Evolutionary conservation across 2,329 filamentous ascomycete genomes (phyloP).

Genomic region (Colletotrichum echinochloae): DNA sequence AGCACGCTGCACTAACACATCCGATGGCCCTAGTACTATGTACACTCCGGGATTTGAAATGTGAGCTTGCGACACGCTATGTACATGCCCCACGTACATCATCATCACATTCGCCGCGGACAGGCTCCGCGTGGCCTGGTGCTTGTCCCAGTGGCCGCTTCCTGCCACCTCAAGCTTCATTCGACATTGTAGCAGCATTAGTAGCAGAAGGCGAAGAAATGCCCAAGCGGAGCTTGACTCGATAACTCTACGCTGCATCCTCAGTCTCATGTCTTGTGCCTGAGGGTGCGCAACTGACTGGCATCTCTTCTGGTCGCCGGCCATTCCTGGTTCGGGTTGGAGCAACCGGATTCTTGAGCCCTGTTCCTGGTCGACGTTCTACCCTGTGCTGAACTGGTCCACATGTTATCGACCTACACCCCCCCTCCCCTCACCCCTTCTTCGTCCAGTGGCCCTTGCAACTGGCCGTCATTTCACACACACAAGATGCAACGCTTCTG

Average conservation of each 20-base stretch:
- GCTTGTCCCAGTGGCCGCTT: constrained; percentile 10
- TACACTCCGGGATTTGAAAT: too few relatives aligned
- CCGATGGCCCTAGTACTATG: constrained; percentile 7
- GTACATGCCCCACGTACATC: constrained; percentile 12
- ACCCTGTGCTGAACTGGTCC: constrained; percentile 1
- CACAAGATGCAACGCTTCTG: constrained; percentile 29
- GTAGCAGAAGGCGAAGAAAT: background rate
- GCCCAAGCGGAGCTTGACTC: constrained; percentile 20
- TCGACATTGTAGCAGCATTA: constrained; percentile 10
- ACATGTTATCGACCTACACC: constrained; percentile 27
- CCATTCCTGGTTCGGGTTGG: constrained; percentile 30
- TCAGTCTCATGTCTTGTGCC: constrained; percentile 29
- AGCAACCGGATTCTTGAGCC: constrained; percentile 15
- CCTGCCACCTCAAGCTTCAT: constrained; percentile 21
- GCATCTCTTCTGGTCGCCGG: constrained; percentile 28
- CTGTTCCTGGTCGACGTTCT: constrained; percentile 32
- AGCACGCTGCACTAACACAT: constrained; percentile 5
- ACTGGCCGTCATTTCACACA: constrained; percentile 37
- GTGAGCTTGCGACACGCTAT: too few relatives aligned
- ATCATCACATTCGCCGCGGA: background rate
- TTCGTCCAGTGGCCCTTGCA: constrained; percentile 32
- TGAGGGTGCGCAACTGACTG: constrained; percentile 34
- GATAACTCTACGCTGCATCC: constrained; percentile 11
- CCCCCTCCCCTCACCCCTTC: constrained; percentile 16
- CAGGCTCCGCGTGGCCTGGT: constrained; percentile 8